These are phyloP conservation scores for Gypsophila paniculata DNA, from an alignment of 179 eudicot species.

Conservation along the genomic window DNA sequence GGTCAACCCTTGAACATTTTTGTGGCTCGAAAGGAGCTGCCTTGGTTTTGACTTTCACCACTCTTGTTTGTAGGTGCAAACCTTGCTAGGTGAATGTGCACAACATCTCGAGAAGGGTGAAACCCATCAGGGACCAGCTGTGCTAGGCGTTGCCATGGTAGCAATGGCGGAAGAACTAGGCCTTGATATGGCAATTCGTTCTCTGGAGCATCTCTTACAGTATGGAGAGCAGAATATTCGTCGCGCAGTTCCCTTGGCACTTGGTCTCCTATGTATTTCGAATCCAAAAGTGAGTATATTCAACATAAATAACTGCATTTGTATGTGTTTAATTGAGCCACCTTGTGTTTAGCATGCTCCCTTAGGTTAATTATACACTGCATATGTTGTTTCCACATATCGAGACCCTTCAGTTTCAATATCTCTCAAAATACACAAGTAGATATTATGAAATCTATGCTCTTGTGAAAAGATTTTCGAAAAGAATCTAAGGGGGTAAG, in stretches of 20 bases:
- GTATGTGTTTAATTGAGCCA: not conserved
- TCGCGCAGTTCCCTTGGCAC: conserved; percentile 87
- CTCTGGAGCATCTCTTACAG: conserved; percentile 87
- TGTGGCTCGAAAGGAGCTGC: not conserved
- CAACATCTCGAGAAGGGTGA: conserved; percentile 90
- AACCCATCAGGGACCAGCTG: conserved; percentile 91
- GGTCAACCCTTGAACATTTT: not conserved
- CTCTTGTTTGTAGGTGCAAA: conserved; percentile 59
- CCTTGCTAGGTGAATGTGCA: conserved; percentile 83
- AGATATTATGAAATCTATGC: too few relatives aligned
- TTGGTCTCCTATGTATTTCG: conserved; percentile 85
- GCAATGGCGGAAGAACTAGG: conserved; percentile 97
- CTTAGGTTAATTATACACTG: too few relatives aligned
- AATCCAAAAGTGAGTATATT: conserved; percentile 68
- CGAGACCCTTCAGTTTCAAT: too few relatives aligned
- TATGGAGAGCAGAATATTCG: conserved; percentile 96
- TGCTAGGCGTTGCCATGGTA: conserved; percentile 96
- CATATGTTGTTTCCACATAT: not conserved
- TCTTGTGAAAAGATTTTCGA: too few relatives aligned
- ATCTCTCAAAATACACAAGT: too few relatives aligned
- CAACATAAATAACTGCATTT: not conserved
- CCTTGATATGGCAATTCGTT: conserved; percentile 89
- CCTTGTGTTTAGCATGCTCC: conserved; percentile 40
- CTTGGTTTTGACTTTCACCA: not conserved
- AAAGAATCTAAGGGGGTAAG: too few relatives aligned